Evolutionary conservation across 129 eudicot species (phyloP).

Genomic region (Smallanthus sonchifolius): DNA sequence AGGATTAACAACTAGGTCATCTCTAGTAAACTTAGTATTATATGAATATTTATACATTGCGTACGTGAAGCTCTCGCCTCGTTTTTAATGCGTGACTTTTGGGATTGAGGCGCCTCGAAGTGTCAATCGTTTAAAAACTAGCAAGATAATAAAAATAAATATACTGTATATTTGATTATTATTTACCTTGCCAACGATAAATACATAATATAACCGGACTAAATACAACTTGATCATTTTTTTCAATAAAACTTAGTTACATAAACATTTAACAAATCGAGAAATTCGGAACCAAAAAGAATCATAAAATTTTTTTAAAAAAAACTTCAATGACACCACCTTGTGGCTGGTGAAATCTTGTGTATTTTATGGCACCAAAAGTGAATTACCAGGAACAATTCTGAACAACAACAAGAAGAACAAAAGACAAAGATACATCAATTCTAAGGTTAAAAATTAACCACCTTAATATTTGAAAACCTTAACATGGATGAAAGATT

Average conservation of each 20-base stretch:
- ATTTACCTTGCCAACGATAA: too few relatives aligned
- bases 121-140: too few relatives aligned
- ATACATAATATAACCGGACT: too few relatives aligned
- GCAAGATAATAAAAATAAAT: too few relatives aligned
- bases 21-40: too few relatives aligned
- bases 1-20: too few relatives aligned
- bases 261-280: constrained; percentile 3
- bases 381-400: constrained; percentile 65
- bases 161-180: too few relatives aligned
- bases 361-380: constrained; percentile 44
- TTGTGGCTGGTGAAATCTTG: constrained; percentile 22
- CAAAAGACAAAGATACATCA: neutral
- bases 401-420: constrained; percentile 28
- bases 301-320: constrained; percentile 3
- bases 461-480: too few relatives aligned
- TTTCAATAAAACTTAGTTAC: constrained; percentile 5
- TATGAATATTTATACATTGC: too few relatives aligned
- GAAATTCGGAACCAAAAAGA: neutral
- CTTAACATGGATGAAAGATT: neutral
- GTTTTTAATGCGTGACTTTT: too few relatives aligned
- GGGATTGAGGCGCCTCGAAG: too few relatives aligned
- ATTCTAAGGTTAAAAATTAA: neutral
- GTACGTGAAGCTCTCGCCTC: too few relatives aligned
- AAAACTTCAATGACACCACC: constrained; percentile 8
- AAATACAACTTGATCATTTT: neutral